Conservation (phyloP, 2,329 filamentous ascomycete species). For the Aspergillus tanneri region DNA sequence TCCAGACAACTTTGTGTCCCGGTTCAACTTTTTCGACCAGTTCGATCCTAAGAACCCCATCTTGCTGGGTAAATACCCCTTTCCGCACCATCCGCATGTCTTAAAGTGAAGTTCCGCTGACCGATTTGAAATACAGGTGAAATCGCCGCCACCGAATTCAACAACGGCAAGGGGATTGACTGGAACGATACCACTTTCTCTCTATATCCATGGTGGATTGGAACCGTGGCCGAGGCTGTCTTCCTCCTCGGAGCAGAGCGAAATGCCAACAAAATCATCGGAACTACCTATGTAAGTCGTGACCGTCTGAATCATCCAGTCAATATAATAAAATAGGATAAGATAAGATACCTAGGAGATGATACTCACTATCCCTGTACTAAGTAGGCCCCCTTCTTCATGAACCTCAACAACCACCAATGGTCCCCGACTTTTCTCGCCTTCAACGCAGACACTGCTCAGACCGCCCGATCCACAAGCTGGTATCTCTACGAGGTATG, state of each 20-base stretch:
- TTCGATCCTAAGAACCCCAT: slow-evolving; percentile 24
- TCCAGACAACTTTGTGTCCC: slow-evolving; percentile 52
- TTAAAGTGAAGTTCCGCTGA: background rate
- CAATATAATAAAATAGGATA: background rate
- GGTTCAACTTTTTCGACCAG: slow-evolving; percentile 58
- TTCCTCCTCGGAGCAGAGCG: slow-evolving; percentile 65
- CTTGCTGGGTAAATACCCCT: slow-evolving; percentile 22
- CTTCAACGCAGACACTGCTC: slow-evolving; percentile 30
- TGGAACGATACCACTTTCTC: slow-evolving; percentile 48
- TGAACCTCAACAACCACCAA: slow-evolving; percentile 29
- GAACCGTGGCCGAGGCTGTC: slow-evolving; percentile 64
- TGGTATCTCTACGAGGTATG: slow-evolving; percentile 33
- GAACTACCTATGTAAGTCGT: slow-evolving; percentile 29
- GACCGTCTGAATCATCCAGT: background rate
- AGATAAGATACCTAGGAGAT: too few relatives aligned
- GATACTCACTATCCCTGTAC: background rate
- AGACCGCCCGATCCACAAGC: slow-evolving; percentile 32
- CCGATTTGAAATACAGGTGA: slow-evolving; percentile 22
- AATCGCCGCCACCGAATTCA: slow-evolving; percentile 42
- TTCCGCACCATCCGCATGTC: background rate
- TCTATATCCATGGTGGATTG: slow-evolving; percentile 58
- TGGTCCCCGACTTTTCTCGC: slow-evolving; percentile 33
- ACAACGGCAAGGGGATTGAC: slow-evolving; percentile 42
- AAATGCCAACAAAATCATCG: slow-evolving; percentile 46
- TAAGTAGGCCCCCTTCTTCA: slow-evolving; percentile 27